A percentile compares a stretch with the other conserved stretches of the same genome.
phyloP scores from a whole-genome alignment of 2,329 filamentous ascomycete genomes.

The Diaporthe aspalathi region DNA sequence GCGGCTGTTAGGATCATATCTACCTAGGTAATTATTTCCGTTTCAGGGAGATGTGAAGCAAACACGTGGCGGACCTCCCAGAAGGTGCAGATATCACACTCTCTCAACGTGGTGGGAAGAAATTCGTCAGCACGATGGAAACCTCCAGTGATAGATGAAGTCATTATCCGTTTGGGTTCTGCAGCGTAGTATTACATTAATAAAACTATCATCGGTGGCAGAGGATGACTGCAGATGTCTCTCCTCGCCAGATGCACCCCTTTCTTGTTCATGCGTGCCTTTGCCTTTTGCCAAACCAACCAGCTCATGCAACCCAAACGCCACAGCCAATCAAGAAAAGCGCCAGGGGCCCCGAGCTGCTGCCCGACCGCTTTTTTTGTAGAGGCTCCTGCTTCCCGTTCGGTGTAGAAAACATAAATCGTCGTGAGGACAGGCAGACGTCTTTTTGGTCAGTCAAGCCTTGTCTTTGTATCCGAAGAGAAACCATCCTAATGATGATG shows the following conservation, averaged over 20 bases:
- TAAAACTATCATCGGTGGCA: constrained; percentile 14
- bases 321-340: constrained; percentile 2
- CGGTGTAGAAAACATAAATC: neutral
- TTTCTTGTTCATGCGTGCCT: constrained; percentile 7
- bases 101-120: too few species aligned
- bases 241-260: constrained; percentile 17
- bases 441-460: neutral
- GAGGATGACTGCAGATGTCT: constrained; percentile 1
- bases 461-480: neutral
- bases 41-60: neutral
- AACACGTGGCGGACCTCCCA: neutral
- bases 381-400: neutral
- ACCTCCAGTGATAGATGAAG: neutral
- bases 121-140: too few species aligned
- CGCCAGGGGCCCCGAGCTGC: neutral
- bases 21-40: too few species aligned
- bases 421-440: neutral
- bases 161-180: constrained; percentile 10
- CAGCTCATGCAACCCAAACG: constrained; percentile 30
- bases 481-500: neutral
- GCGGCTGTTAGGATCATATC: neutral
- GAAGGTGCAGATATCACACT: neutral
- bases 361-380: neutral
- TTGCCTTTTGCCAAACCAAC: constrained; percentile 6
- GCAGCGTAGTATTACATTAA: constrained; percentile 29